Evolutionary conservation across 805 yeast species (phyloP).

Genomic region (Candida chilensis): DNA sequence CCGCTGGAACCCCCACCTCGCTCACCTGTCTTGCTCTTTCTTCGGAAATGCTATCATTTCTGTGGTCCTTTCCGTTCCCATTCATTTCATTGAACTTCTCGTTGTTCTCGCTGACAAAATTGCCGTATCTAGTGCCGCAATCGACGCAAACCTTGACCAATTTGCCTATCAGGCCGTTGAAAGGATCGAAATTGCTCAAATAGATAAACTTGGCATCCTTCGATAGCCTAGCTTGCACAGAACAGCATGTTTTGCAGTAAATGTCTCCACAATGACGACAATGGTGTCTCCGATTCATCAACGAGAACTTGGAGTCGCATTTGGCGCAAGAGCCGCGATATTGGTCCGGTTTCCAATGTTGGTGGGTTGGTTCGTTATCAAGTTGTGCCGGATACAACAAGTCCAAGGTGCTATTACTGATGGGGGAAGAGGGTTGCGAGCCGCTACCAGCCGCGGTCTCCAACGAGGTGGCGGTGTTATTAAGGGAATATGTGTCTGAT

Average conservation of each 20-base stretch:
- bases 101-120: constrained; percentile 3
- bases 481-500: constrained; percentile 1
- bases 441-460: background rate
- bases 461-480: constrained; percentile 3
- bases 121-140: constrained; percentile 16
- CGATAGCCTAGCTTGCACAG: constrained; percentile 12
- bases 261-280: constrained; percentile 44
- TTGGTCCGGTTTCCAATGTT: constrained; percentile 43
- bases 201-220: constrained; percentile 4
- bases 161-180: no score
- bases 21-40: background rate
- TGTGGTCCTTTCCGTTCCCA: constrained; percentile 6
- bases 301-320: constrained; percentile 12
- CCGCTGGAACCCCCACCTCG: constrained; percentile 18
- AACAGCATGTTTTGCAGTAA: constrained; percentile 24
- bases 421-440: constrained; percentile 1
- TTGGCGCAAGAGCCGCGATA: constrained; percentile 23
- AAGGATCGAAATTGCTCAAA: background rate
- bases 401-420: background rate
- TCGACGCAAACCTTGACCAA: constrained; percentile 21
- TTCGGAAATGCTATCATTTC: background rate
- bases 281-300: constrained; percentile 32
- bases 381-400: no score
- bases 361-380: constrained; percentile 35
- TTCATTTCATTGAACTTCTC: constrained; percentile 6